These are phyloP conservation scores for Termitomyces sp. DNA, from an alignment of 768 basidiomycete genomes.

Conservation along the genomic window DNA sequence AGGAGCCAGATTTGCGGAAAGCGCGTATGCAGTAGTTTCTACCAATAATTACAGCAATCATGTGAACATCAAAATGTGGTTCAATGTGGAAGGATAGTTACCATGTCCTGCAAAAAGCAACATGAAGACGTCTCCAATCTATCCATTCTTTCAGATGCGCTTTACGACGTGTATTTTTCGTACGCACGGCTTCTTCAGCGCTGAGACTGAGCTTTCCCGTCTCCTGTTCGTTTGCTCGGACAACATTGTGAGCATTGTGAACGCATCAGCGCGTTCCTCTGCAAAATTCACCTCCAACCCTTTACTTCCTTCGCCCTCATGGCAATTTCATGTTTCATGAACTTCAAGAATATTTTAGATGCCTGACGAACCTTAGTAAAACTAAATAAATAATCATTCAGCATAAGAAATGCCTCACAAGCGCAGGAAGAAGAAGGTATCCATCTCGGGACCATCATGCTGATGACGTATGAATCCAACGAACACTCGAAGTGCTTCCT, in stretches of 20 bases:
- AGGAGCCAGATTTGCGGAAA: slow-evolving; percentile 37
- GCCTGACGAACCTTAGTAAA: slow-evolving; percentile 20
- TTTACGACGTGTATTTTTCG: no score
- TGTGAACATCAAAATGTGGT: neutral
- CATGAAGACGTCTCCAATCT: slow-evolving; percentile 50
- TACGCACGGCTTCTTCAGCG: slow-evolving; percentile 34
- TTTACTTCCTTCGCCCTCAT: slow-evolving; percentile 24
- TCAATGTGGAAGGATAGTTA: slow-evolving; percentile 13
- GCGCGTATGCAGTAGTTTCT: slow-evolving; percentile 41
- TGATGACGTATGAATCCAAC: slow-evolving; percentile 20
- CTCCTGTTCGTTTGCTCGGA: slow-evolving; percentile 40
- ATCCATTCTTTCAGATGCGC: neutral
- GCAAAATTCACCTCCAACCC: neutral
- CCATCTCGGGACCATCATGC: slow-evolving; percentile 3
- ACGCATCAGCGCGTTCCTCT: slow-evolving; percentile 24
- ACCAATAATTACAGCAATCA: neutral
- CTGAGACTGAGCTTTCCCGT: slow-evolving; percentile 31
- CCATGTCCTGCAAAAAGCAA: slow-evolving; percentile 58
- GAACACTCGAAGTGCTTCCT: slow-evolving; percentile 29
- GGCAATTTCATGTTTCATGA: slow-evolving; percentile 32
- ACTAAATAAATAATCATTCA: no score
- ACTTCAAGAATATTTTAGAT: slow-evolving; percentile 22
- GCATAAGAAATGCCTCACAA: neutral
- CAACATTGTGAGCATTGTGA: slow-evolving; percentile 29
- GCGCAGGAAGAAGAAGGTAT: slow-evolving; percentile 12